Percentiles rank a stretch among this genome's conserved stretches.
phyloP scores from a whole-genome alignment of 805 yeast genomes.

The Ogataea methylovora region DNA sequence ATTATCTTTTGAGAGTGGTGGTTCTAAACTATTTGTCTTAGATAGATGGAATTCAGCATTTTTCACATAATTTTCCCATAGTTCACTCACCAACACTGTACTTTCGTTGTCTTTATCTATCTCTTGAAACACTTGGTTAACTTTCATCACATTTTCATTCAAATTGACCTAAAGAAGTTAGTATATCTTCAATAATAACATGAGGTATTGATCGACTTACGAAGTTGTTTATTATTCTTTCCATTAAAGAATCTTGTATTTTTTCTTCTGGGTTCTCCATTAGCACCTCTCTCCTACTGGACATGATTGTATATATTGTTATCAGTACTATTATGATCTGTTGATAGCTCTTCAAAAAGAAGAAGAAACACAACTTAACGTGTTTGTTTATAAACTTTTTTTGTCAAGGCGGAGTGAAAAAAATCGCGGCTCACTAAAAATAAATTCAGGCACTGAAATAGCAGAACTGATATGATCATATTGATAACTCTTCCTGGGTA shows the following conservation, averaged over 20 bases:
- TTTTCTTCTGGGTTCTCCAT: slow-evolving; percentile 89
- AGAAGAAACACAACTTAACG: no score
- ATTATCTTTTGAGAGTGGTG: no score
- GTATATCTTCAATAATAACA: background rate
- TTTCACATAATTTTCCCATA: slow-evolving; percentile 72
- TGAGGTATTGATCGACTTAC: slow-evolving; percentile 34
- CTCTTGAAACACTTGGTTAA: slow-evolving; percentile 54
- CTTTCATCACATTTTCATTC: slow-evolving; percentile 59
- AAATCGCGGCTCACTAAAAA: no score
- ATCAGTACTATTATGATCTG: no score
- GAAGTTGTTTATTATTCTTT: slow-evolving; percentile 70
- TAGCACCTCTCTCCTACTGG: no score
- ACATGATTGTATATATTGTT: no score
- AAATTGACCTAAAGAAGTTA: slow-evolving; percentile 44
- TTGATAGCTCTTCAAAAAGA: no score
- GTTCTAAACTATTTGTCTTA: slow-evolving; percentile 53
- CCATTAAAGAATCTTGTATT: slow-evolving; percentile 65
- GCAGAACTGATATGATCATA: no score
- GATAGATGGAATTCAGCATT: slow-evolving; percentile 65
- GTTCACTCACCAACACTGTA: slow-evolving; percentile 61
- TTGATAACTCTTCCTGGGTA: no score
- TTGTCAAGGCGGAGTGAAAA: no score
- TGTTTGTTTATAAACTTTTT: no score
- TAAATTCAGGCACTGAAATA: no score
- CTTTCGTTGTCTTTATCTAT: slow-evolving; percentile 63